A percentile compares a stretch with the other conserved stretches of the same genome.
Conservation (phyloP, 768 basidiomycete species). For the Dictyophora rubrovolvata region DNA sequence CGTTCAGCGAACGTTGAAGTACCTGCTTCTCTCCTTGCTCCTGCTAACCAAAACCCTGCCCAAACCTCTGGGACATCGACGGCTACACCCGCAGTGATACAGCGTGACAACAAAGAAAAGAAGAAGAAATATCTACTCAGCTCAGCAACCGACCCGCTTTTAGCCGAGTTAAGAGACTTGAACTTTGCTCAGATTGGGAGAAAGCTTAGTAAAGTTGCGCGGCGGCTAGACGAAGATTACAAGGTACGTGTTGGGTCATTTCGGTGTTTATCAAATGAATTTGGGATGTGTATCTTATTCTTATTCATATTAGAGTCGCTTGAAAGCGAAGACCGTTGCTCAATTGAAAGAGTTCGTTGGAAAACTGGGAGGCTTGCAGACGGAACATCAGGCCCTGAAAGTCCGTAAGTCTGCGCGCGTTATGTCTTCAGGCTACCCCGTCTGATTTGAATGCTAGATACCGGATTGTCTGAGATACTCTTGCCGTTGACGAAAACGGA, state of each 20-base stretch:
- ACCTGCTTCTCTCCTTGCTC: conserved; percentile 58
- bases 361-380: conserved; percentile 83
- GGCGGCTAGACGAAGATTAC: conserved; percentile 84
- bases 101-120: conserved; percentile 43
- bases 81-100: neutral
- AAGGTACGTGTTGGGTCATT: conserved; percentile 44
- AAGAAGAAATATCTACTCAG: conserved; percentile 86
- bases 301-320: conserved; percentile 52
- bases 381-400: conserved; percentile 80
- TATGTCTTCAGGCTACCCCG: neutral
- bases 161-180: conserved; percentile 74
- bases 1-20: conserved; percentile 65
- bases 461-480: conserved; percentile 85
- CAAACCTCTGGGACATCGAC: conserved; percentile 3
- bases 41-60: conserved; percentile 31
- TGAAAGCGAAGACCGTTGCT: conserved; percentile 82
- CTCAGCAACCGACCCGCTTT: conserved; percentile 68
- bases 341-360: conserved; percentile 94
- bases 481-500: conserved; percentile 78
- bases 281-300: conserved; percentile 2
- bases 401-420: conserved; percentile 53
- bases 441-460: conserved; percentile 44
- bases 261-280: neutral
- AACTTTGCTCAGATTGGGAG: conserved; percentile 89
- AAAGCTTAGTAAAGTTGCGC: conserved; percentile 70